These are phyloP conservation scores for Suhomyces anneliseae DNA, from an alignment of 1,139 yeast species.

Conservation along the genomic window DNA sequence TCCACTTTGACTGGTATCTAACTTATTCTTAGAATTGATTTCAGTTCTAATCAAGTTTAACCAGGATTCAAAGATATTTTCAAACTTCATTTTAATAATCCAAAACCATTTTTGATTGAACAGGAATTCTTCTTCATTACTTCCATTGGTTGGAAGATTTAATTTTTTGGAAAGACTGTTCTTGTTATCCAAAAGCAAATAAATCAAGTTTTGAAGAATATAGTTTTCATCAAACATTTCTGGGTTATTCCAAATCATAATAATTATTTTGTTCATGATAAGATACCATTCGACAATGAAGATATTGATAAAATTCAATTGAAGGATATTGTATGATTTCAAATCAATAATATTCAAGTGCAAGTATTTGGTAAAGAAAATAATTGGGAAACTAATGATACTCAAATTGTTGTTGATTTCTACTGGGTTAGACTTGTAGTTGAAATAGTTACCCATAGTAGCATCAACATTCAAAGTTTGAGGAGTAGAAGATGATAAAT, in stretches of 20 bases:
- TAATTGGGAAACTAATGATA: conserved; percentile 46
- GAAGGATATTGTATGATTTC: conserved; percentile 13
- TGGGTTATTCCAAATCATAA: conserved; percentile 18
- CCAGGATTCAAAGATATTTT: conserved; percentile 31
- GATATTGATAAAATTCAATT: conserved; percentile 15
- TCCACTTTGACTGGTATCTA: background rate
- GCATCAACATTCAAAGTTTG: conserved; percentile 23
- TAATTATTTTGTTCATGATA: conserved; percentile 34
- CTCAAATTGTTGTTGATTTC: conserved; percentile 24
- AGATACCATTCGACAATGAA: conserved; percentile 43
- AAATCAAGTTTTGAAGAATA: conserved; percentile 17
- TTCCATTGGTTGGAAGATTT: conserved; percentile 3
- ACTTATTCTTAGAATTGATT: conserved; percentile 7
- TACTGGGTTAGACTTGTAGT: conserved; percentile 17
- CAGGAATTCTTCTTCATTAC: conserved; percentile 20
- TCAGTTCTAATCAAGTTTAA: conserved; percentile 18
- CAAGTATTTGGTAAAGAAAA: conserved; percentile 36
- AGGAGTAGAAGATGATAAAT: conserved; percentile 8
- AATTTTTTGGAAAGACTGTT: conserved; percentile 13
- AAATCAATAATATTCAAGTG: conserved; percentile 15
- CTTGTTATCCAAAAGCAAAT: conserved; percentile 18
- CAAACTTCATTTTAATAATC: conserved; percentile 25
- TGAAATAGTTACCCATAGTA: conserved; percentile 14
- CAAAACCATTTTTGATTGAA: conserved; percentile 31
- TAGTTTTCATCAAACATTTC: conserved; percentile 18